A percentile compares a stretch with the other conserved stretches of the same genome.
Evolutionary conservation across 495 filamentous ascomycete species (phyloP).

Genomic region (Penicillium cosmopolitanum): DNA sequence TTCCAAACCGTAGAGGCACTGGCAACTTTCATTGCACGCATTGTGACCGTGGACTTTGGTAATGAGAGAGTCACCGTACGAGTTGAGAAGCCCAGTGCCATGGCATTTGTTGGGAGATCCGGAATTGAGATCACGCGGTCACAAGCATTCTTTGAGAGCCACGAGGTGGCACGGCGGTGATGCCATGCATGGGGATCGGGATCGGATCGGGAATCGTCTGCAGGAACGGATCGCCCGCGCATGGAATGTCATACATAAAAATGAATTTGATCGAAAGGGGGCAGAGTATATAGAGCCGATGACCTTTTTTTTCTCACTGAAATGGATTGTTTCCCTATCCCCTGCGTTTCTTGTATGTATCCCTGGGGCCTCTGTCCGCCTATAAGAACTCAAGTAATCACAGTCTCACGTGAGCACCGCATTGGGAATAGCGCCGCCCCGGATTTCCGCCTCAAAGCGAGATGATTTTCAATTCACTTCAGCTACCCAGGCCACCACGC

Average conservation of each 20-base stretch:
- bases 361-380: not conserved
- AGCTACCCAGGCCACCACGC: conserved; percentile 3
- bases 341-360: not conserved
- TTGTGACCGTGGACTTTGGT: conserved; percentile 54
- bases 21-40: conserved; percentile 56
- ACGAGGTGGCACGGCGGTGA: conserved; percentile 19
- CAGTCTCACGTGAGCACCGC: conserved; percentile 27
- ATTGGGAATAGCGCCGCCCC: conserved; percentile 30
- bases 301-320: not conserved
- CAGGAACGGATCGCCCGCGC: conserved; percentile 4
- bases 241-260: conserved; percentile 1
- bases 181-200: conserved; percentile 3
- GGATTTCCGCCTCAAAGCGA: conserved; percentile 32
- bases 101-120: conserved; percentile 58
- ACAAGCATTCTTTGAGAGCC: conserved; percentile 48
- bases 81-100: conserved; percentile 61
- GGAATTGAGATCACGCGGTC: conserved; percentile 60
- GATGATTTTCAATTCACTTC: conserved; percentile 20
- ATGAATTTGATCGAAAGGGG: not conserved
- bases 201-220: not conserved
- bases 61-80: conserved; percentile 55
- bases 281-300: not conserved
- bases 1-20: conserved; percentile 62
- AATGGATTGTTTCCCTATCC: not conserved
- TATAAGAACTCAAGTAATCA: conserved; percentile 19